Conservation (phyloP, 148 eudicot species). For the Cornus controversa region DNA sequence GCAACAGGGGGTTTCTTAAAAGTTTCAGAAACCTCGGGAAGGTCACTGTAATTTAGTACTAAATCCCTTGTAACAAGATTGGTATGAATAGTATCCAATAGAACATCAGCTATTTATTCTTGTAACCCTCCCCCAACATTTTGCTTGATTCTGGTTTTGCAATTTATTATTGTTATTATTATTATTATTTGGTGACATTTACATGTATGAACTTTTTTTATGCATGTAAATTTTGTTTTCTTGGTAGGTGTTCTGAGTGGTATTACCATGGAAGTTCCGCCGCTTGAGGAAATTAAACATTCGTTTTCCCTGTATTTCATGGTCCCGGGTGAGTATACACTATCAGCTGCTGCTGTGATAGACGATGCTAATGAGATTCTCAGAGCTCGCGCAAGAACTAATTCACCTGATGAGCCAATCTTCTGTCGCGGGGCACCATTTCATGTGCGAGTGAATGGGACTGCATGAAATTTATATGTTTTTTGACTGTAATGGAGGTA, state of each 20-base stretch:
- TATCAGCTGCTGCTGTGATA: conserved; percentile 86
- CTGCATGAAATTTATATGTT: conserved; percentile 29
- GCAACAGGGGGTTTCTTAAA: too few species aligned
- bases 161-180: neutral
- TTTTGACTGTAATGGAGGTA: neutral
- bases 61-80: neutral
- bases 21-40: too few species aligned
- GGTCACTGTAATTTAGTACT: neutral
- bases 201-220: neutral
- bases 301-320: conserved; percentile 76
- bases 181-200: neutral
- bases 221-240: neutral
- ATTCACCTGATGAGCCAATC: conserved; percentile 71
- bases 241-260: conserved; percentile 70
- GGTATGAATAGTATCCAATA: neutral
- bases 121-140: neutral
- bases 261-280: conserved; percentile 82
- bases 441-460: conserved; percentile 78
- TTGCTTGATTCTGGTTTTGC: neutral
- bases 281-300: conserved; percentile 82
- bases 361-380: conserved; percentile 89
- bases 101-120: neutral
- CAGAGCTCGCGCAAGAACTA: conserved; percentile 81
- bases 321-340: conserved; percentile 93
- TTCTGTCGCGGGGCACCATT: conserved; percentile 92